phyloP scores from a whole-genome alignment of 2,329 filamentous ascomycete genomes.

The Monilinia aucupariae region DNA sequence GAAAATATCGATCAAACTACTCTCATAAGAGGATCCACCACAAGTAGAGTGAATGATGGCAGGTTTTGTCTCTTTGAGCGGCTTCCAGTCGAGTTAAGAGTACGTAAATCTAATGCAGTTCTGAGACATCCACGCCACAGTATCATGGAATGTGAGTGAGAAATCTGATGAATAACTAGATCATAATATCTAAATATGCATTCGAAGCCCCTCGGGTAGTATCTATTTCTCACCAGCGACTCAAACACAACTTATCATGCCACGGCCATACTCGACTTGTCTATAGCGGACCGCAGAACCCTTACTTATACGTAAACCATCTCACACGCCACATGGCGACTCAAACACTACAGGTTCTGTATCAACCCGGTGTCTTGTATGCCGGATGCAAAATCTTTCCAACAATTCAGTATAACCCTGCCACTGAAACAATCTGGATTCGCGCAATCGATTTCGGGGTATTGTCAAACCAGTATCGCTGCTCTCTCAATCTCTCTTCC shows the following conservation, averaged over 20 bases:
- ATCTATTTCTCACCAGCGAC: neutral
- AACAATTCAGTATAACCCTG: neutral
- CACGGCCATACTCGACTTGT: neutral
- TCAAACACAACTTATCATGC: neutral
- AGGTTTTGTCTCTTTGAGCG: neutral
- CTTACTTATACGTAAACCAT: neutral
- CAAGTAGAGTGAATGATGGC: no score
- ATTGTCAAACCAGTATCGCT: neutral
- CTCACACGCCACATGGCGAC: neutral
- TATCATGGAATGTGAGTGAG: neutral
- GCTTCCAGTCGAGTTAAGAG: neutral
- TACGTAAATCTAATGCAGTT: neutral
- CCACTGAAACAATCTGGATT: neutral
- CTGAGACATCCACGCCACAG: neutral
- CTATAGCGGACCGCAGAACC: neutral
- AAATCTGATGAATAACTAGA: neutral
- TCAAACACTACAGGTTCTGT: neutral
- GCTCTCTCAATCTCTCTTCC: no score
- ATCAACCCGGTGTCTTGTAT: neutral
- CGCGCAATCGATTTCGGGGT: neutral
- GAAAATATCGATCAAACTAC: neutral
- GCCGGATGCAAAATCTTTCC: neutral
- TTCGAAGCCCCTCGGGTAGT: neutral
- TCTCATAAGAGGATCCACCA: no score
- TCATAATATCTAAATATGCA: neutral